Conservation (phyloP, 2,329 filamentous ascomycete species). For the Dactylellina leptospora region DNA sequence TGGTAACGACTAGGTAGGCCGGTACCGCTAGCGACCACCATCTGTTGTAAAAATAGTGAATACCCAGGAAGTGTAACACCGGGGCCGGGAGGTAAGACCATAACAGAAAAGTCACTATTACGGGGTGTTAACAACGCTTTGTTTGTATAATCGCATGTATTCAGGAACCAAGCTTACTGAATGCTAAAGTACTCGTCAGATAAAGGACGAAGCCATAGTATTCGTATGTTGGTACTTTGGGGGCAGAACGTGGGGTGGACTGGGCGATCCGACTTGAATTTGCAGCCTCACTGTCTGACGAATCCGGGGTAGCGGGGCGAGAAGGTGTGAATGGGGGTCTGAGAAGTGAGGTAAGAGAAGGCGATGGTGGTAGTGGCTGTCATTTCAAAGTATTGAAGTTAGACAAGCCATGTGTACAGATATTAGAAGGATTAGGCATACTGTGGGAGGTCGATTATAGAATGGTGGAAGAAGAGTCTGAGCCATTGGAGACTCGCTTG, state of each 20-base stretch:
- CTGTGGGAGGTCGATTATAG: constrained; percentile 93
- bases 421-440: constrained; percentile 15
- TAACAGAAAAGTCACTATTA: constrained; percentile 69
- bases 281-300: constrained; percentile 83
- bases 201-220: constrained; percentile 99
- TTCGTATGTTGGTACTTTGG: constrained; percentile 98
- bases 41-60: constrained; percentile 94
- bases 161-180: constrained; percentile 69
- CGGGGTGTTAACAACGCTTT: constrained; percentile 45
- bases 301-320: constrained; percentile 91
- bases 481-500: constrained; percentile 46
- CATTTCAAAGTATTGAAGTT: constrained; percentile 1
- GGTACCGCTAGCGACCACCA: constrained; percentile 98
- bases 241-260: constrained; percentile 81
- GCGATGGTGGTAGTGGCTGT: constrained; percentile 82
- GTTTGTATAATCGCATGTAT: neutral
- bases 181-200: constrained; percentile 82
- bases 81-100: constrained; percentile 94
- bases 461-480: constrained; percentile 78
- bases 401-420: neutral
- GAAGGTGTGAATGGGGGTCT: constrained; percentile 77
- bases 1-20: constrained; percentile 83
- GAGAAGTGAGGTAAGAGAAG: constrained; percentile 88
- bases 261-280: constrained; percentile 68
- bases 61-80: constrained; percentile 89